Evolutionary conservation across 208 protist genomes (phyloP).

Genomic region (Wallacemonas collosoma): DNA sequence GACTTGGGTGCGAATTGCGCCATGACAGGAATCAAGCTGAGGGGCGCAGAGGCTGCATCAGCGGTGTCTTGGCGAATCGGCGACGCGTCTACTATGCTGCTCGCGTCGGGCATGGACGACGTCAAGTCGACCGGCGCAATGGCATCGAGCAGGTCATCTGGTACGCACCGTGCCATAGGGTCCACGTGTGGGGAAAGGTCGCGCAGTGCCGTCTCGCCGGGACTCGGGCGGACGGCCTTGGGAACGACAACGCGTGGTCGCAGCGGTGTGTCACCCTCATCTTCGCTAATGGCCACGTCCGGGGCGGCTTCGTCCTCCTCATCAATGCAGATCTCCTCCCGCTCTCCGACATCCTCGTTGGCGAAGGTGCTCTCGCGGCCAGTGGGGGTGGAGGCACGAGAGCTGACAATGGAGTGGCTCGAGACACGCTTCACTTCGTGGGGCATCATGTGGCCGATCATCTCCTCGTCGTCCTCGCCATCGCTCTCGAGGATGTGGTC

Average conservation of each 20-base stretch:
- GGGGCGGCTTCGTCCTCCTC: conserved; percentile 25
- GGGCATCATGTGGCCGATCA: conserved; percentile 5
- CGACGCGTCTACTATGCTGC: conserved; percentile 13
- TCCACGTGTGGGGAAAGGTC: conserved; percentile 7
- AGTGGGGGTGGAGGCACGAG: conserved; percentile 14
- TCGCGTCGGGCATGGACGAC: conserved; percentile 13
- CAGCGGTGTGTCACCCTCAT: conserved; percentile 15
- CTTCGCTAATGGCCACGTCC: not conserved
- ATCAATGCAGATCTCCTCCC: conserved; percentile 23
- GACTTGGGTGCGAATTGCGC: conserved; percentile 8
- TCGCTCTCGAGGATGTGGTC: conserved; percentile 15
- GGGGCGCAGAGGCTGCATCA: conserved; percentile 2
- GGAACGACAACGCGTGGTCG: conserved; percentile 12
- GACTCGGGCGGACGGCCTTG: conserved; percentile 9
- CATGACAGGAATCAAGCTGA: conserved; percentile 9
- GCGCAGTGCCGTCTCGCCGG: not conserved
- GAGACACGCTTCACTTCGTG: conserved; percentile 1
- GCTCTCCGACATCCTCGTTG: conserved; percentile 17
- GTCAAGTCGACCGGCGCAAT: conserved; percentile 1
- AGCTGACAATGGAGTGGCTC: conserved; percentile 37
- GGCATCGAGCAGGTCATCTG: not conserved
- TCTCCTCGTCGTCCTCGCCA: conserved; percentile 19
- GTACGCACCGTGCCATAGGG: conserved; percentile 1
- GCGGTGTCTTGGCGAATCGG: conserved; percentile 6
- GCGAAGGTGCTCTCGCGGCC: conserved; percentile 32